Evolutionary conservation across 176 grass and related monocot species (phyloP).

Genomic region (Musa schizocarpa): DNA sequence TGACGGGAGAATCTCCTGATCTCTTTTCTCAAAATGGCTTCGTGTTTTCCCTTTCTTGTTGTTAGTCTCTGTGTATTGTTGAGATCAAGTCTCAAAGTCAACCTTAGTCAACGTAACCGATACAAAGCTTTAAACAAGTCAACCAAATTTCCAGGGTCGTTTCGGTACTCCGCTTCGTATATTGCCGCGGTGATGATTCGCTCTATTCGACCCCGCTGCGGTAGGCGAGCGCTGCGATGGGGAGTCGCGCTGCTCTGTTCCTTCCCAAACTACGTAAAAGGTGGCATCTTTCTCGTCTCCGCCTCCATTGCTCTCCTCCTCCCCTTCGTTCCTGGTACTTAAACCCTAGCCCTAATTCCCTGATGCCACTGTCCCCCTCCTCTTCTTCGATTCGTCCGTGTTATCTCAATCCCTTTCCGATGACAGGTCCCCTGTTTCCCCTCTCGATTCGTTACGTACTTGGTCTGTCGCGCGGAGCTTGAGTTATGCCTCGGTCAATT

Average conservation of each 20-base stretch:
- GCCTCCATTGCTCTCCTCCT: not conserved
- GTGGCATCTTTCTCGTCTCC: not conserved
- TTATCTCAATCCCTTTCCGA: not conserved
- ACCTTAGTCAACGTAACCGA: no score
- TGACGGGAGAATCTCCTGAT: no score
- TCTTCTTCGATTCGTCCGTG: not conserved
- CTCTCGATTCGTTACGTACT: not conserved
- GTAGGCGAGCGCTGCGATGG: not conserved
- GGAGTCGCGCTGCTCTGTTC: not conserved
- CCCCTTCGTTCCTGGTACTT: not conserved
- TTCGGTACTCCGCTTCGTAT: no score
- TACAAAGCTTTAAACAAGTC: no score
- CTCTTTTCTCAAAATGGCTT: no score
- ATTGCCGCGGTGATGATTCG: no score
- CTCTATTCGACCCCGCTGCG: no score
- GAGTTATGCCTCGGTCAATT: constrained; percentile 56
- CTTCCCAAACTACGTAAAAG: not conserved
- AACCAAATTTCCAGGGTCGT: no score
- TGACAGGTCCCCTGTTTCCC: not conserved
- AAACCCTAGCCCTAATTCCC: not conserved
- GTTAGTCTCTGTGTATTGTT: no score
- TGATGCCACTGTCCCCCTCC: not conserved
- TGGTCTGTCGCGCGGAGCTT: constrained; percentile 27
- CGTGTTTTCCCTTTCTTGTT: no score
- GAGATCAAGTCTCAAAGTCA: no score